Percentiles rank a stretch among this genome's conserved stretches.
Conservation (phyloP, 495 filamentous ascomycete species). For the Terfezia boudieri region DNA sequence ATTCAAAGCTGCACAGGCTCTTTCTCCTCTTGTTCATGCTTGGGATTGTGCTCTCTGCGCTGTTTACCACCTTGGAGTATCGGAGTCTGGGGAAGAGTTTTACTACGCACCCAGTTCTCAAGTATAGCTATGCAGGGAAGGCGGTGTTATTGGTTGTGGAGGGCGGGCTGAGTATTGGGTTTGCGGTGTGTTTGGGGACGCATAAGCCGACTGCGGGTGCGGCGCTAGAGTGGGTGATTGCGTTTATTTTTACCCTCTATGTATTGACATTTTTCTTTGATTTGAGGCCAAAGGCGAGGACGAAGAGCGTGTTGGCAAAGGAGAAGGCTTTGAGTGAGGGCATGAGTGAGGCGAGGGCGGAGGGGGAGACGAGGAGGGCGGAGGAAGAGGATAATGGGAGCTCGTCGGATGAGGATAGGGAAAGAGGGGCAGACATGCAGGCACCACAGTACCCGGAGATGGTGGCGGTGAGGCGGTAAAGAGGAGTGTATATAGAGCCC, state of each 20-base stretch:
- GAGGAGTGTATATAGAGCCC: too few relatives aligned
- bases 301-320: conserved; percentile 27
- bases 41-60: conserved; percentile 20
- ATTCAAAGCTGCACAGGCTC: conserved; percentile 44
- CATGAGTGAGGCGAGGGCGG: not conserved
- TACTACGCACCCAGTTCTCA: conserved; percentile 37
- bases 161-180: conserved; percentile 32
- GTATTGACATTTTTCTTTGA: conserved; percentile 76
- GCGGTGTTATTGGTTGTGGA: conserved; percentile 58
- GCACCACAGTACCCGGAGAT: too few relatives aligned
- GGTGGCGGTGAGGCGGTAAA: too few relatives aligned
- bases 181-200: conserved; percentile 22
- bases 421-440: not conserved
- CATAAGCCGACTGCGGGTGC: conserved; percentile 24
- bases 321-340: not conserved
- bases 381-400: not conserved
- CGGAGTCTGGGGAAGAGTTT: conserved; percentile 46
- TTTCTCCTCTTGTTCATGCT: conserved; percentile 71
- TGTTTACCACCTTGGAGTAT: conserved; percentile 38
- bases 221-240: conserved; percentile 54
- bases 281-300: conserved; percentile 54
- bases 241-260: conserved; percentile 79
- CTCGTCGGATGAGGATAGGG: not conserved
- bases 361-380: not conserved
- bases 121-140: conserved; percentile 64